A percentile compares a stretch with the other conserved stretches of the same genome.
phyloP scores from a whole-genome alignment of 352 stramenopile genomes.

The Globisporangium camurandrum region DNA sequence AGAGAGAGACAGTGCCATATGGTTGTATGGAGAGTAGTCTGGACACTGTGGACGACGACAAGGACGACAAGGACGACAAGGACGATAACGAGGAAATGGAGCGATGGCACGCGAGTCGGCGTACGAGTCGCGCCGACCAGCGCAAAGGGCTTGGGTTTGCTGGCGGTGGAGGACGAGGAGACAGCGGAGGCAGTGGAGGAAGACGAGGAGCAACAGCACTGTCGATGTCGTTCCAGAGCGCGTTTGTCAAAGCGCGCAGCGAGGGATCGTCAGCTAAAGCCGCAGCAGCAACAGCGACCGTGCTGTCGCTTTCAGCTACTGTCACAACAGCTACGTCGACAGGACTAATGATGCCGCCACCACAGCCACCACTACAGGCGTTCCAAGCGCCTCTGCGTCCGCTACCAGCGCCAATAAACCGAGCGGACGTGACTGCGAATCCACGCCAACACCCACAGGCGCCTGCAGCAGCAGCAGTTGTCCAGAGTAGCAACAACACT shows the following conservation, averaged over 20 bases:
- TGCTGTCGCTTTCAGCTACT: neutral
- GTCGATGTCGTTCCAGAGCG: constrained; percentile 10
- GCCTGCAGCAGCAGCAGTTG: too few relatives aligned
- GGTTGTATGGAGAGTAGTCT: too few relatives aligned
- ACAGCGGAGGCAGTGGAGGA: constrained; percentile 13
- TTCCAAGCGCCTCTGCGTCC: neutral
- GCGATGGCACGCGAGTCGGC: constrained; percentile 44
- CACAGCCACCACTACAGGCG: neutral
- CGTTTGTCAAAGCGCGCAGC: constrained; percentile 22
- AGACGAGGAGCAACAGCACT: constrained; percentile 18
- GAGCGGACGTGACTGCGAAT: too few relatives aligned
- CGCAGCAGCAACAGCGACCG: neutral
- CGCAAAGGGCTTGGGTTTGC: constrained; percentile 68
- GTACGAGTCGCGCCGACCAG: constrained; percentile 53
- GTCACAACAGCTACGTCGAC: neutral
- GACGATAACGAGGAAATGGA: constrained; percentile 48
- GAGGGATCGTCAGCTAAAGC: neutral
- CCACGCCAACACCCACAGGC: too few relatives aligned
- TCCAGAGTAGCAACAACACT: too few relatives aligned
- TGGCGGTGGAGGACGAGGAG: neutral
- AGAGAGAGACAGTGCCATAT: too few relatives aligned
- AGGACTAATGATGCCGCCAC: neutral
- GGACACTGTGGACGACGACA: neutral
- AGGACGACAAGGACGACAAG: constrained; percentile 15
- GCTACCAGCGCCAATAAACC: too few relatives aligned